These are phyloP conservation scores for Aspergillus affinis DNA, from an alignment of 495 filamentous ascomycete genomes.

Conservation along the genomic window DNA sequence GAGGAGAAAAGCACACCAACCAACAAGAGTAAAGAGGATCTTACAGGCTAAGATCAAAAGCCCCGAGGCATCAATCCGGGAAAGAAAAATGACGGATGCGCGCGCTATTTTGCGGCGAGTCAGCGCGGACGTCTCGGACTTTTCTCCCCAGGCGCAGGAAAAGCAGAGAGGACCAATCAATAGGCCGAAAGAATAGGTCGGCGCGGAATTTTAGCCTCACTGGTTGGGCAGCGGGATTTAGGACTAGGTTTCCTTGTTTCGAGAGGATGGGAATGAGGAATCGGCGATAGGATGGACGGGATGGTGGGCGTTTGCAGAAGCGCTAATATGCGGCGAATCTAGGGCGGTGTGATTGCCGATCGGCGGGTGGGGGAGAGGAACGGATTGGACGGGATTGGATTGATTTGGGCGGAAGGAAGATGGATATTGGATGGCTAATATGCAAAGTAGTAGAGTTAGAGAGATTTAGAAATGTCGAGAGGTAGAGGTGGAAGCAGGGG, in stretches of 20 bases:
- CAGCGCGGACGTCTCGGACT: not conserved
- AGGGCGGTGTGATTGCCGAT: constrained; percentile 3
- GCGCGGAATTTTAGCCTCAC: constrained; percentile 43
- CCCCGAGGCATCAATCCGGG: not conserved
- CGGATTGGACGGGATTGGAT: not conserved
- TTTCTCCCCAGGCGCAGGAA: constrained; percentile 25
- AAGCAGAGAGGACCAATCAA: constrained; percentile 10
- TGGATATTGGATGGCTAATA: not conserved
- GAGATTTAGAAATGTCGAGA: constrained; percentile 3
- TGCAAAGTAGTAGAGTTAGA: not conserved
- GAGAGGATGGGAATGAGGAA: constrained; percentile 7
- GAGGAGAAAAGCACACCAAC: not conserved
- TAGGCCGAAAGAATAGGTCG: constrained; percentile 25
- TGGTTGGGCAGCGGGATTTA: constrained; percentile 38
- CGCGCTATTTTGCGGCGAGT: not conserved
- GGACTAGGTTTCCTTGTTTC: constrained; percentile 12
- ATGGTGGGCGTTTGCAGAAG: constrained; percentile 21
- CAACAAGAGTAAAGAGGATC: not conserved
- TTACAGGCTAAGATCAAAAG: not conserved
- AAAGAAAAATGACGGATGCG: not conserved
- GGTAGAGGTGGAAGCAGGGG: not conserved
- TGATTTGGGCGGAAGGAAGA: not conserved
- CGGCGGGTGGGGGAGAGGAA: constrained; percentile 2
- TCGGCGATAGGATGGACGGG: constrained; percentile 12
- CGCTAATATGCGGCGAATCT: constrained; percentile 13